phyloP scores from a whole-genome alignment of 2,329 filamentous ascomycete genomes.

The Fusarium phyllophilum region DNA sequence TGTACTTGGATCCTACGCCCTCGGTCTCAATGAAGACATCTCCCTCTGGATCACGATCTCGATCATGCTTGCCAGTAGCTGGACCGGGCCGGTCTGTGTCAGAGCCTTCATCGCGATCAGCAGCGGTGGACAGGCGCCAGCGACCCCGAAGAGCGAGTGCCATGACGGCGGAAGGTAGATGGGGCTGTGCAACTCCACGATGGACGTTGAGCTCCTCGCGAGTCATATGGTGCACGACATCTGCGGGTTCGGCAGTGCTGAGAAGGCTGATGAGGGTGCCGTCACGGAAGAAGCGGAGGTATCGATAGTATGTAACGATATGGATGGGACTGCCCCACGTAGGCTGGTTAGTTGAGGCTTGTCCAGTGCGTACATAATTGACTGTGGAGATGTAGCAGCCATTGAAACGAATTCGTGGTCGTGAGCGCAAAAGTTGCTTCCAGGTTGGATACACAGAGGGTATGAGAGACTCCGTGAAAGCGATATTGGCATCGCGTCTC shows the following conservation, averaged over 20 bases:
- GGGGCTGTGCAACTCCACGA: constrained; percentile 45
- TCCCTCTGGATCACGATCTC: constrained; percentile 60
- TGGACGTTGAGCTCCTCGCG: constrained; percentile 71
- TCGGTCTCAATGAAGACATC: constrained; percentile 88
- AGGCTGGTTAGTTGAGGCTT: constrained; percentile 73
- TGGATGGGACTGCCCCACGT: constrained; percentile 87
- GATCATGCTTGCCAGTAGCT: background rate
- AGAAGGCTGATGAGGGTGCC: constrained; percentile 84
- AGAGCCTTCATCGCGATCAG: constrained; percentile 45
- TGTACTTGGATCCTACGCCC: constrained; percentile 80
- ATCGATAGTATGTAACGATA: constrained; percentile 98
- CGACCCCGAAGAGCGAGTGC: constrained; percentile 71
- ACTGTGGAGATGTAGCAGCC: constrained; percentile 97
- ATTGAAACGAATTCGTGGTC: constrained; percentile 91
- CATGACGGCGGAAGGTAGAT: constrained; percentile 66
- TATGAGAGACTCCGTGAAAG: constrained; percentile 55
- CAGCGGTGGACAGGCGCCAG: constrained; percentile 59
- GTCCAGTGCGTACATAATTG: constrained; percentile 90
- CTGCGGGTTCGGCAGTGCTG: constrained; percentile 82
- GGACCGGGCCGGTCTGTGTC: constrained; percentile 7
- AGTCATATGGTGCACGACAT: constrained; percentile 86
- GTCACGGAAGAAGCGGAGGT: constrained; percentile 93
- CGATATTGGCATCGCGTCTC: constrained; percentile 47
- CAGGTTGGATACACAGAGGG: constrained; percentile 62
- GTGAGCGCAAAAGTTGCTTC: constrained; percentile 79